Percentiles rank a stretch among this genome's conserved stretches.
These are phyloP conservation scores for Sporothrix brasiliensis DNA, from an alignment of 2,329 filamentous ascomycete species.

Conservation along the genomic window DNA sequence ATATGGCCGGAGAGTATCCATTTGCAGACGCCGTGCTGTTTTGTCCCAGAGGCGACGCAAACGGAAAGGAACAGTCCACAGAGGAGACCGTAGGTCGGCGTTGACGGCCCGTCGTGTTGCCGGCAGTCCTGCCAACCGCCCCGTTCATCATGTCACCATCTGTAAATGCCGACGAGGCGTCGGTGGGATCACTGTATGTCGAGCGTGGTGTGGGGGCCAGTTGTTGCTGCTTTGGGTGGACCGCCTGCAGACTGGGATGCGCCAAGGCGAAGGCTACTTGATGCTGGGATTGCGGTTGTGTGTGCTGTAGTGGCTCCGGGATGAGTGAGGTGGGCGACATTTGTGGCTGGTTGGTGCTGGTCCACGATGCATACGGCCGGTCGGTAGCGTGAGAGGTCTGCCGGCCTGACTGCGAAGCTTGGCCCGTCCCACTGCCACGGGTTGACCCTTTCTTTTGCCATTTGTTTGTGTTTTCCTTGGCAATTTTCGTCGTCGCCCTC, in stretches of 20 bases:
- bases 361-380: background rate
- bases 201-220: background rate
- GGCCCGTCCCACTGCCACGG: background rate
- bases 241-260: background rate
- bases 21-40: background rate
- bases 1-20: background rate
- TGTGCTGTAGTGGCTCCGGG: background rate
- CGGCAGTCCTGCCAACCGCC: background rate
- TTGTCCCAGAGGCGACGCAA: background rate
- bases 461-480: no score
- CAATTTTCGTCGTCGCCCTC: background rate
- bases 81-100: background rate
- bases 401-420: background rate
- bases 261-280: background rate
- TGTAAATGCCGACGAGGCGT: background rate
- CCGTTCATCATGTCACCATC: background rate
- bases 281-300: background rate
- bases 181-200: conserved; percentile 10
- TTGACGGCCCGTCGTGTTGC: background rate
- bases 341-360: background rate
- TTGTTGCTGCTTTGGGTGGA: background rate
- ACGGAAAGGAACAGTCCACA: background rate
- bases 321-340: background rate
- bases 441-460: background rate
- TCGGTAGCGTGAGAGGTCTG: no score